A percentile compares a stretch with the other conserved stretches of the same genome.
phyloP scores from a whole-genome alignment of 2,329 filamentous ascomycete genomes.

The Harringtonia aguacate region DNA sequence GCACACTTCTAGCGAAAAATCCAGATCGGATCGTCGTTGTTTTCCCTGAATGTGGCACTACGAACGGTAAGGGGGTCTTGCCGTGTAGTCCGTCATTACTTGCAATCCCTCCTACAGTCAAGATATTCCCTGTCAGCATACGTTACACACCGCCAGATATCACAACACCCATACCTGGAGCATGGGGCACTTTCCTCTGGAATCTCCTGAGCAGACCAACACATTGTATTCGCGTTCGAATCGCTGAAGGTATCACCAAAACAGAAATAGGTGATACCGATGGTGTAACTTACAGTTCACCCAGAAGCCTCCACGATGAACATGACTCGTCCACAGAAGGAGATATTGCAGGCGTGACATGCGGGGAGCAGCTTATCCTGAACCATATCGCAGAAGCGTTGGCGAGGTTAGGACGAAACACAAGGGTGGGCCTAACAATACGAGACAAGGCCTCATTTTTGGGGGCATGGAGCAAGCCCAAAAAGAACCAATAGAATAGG shows the following conservation, averaged over 20 bases:
- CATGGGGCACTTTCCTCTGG: constrained; percentile 70
- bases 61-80: constrained; percentile 83
- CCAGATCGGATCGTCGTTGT: constrained; percentile 70
- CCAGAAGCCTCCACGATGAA: not conserved
- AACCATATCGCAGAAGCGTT: constrained; percentile 77
- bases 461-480: constrained; percentile 45
- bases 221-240: constrained; percentile 82
- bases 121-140: constrained; percentile 84
- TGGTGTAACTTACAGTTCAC: not conserved
- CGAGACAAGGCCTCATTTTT: constrained; percentile 78
- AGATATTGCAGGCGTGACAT: constrained; percentile 35
- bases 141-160: constrained; percentile 84
- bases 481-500: constrained; percentile 12
- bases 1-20: constrained; percentile 52
- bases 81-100: constrained; percentile 72
- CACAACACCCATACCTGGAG: constrained; percentile 76
- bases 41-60: constrained; percentile 90
- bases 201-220: constrained; percentile 73
- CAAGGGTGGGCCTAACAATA: constrained; percentile 76
- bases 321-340: no score
- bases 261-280: not conserved
- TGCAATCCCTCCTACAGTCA: constrained; percentile 52
- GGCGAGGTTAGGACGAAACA: constrained; percentile 77
- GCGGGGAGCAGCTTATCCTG: constrained; percentile 63
- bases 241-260: constrained; percentile 64